Base-by-base conservation (phyloP, 2,329 filamentous ascomycete genomes). In the Zelopaecilomyces penicillatus region DNA sequence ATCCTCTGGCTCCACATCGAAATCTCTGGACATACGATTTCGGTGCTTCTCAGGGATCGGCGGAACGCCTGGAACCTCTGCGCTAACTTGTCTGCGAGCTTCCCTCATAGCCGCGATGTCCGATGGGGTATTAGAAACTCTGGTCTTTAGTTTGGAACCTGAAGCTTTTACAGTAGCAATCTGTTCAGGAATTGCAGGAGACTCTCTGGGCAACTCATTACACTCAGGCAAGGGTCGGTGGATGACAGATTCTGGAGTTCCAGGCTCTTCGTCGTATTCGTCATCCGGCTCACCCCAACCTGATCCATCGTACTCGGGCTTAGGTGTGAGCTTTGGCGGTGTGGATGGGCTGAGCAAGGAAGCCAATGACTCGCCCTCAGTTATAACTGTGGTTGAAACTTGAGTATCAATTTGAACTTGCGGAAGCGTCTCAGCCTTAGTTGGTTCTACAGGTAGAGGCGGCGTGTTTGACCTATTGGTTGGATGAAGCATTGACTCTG, bases 201-300 rank as follows among this genome's bases (percentile, higher is more conserved):
- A 78, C 38, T 79, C 73, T 53, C 64, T 62, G 5, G 32, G 30
- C 9, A 30, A 26, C 11, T 31, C 9, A 6, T 11, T 32, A 4
- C 33, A 12, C 9, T 41, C 39, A 2, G 38, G 8, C 45, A 42
- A 9, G 2, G 82, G 80, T 57, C 90, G 86, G 50, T 87, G 85
- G 51, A 96, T 91, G 26, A 97, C 90, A 5, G 91, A 97, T 41
- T 89, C 86, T 10, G 91, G 90, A 6, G 88, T 94, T 31, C 80
- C 78, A 7, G 80, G 80, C 50, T 84, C 82, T 1, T 78, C 68
- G 2, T 75, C 71, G 44, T 69, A 74, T 39, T 76, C 74, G 30
- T 75, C 69, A 19, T 67, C 65, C 26, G 73, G 68, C 34, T 76
- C 72, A 6, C 76, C 76, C 75, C 78, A 78, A 42, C 79, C 74